Evolutionary conservation across 305 asterid genomes (phyloP), one percentile per base, ranked within the genome.

Genomic region (Striga hermonthica): DNA sequence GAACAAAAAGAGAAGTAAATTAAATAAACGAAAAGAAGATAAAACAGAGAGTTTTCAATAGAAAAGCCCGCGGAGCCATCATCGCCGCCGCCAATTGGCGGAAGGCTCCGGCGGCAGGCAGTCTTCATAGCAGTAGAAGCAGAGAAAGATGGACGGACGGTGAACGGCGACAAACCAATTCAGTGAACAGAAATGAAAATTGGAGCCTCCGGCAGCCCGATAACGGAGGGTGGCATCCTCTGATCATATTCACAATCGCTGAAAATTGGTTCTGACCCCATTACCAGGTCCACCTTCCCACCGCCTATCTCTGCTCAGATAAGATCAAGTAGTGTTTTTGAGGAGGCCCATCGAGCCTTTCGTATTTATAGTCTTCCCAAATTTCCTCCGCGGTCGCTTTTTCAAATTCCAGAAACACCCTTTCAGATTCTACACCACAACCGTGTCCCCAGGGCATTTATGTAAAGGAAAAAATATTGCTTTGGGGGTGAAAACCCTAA

Each of bases 101-200:
- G 62, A 39, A 49, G 76, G 82, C 86, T 86, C 75, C 74, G 87
- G 65, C 57, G 7, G 89, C 89, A 59, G 79, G 84, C 89, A 86
- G 87, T 83, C 89, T 74, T 86, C 93, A 86, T 78, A 76, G 83
- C 93, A 74, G 74, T 57, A 61, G 68, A 59, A 72, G 76, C 71
- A 63, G 76, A 39, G 64, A 57, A 65, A 53, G 67, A 31, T 49
- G 72, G 52, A 38, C 4, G 50, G 50, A 13, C 4, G 10, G 9
- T 9, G 2, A 9, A 4, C 50, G 6, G 44, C 8, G 44, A 54
- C 4, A 31, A 13, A 9, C 14, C 1, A 47, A 22, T 22, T 22
- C 31, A 22, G 31, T 10, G 16, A 9, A 5, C 7, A 35, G 40
- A 38, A 44, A 16, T 15, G 34, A n/a, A 70, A 53, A 62, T 57